Evolutionary conservation across 164 flowering plant genomes (phyloP).

Genomic region (Chimonanthus praecox): DNA sequence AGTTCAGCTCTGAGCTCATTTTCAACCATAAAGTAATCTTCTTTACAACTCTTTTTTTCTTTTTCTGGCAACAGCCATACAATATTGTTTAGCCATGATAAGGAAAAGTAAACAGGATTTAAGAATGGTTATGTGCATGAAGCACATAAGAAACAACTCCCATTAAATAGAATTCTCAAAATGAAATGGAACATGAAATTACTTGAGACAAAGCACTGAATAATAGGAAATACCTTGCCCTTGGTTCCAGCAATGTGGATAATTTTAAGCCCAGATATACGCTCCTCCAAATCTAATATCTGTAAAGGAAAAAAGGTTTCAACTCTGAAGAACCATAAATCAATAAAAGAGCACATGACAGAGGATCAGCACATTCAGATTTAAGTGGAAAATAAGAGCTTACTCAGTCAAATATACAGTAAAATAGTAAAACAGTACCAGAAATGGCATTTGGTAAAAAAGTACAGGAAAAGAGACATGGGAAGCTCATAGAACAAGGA

Average conservation of each 20-base stretch:
- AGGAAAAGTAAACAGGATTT: no score
- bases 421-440: neutral
- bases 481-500: neutral
- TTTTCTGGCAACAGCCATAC: no score
- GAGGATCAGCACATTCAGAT: neutral
- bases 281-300: slow-evolving; percentile 54
- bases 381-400: neutral
- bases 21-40: no score
- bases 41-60: no score
- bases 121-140: no score
- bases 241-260: slow-evolving; percentile 79
- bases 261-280: slow-evolving; percentile 41
- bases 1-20: no score
- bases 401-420: neutral
- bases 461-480: neutral
- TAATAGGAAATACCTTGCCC: slow-evolving; percentile 48
- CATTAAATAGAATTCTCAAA: neutral
- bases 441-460: neutral
- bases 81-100: no score
- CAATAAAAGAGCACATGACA: neutral
- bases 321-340: neutral
- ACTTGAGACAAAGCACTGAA: neutral
- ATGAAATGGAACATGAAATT: slow-evolving; percentile 1
- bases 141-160: no score
- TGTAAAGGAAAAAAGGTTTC: slow-evolving; percentile 16